Base-by-base conservation (phyloP, 169 alveolate species). In the Cystoisospora suis region DNA sequence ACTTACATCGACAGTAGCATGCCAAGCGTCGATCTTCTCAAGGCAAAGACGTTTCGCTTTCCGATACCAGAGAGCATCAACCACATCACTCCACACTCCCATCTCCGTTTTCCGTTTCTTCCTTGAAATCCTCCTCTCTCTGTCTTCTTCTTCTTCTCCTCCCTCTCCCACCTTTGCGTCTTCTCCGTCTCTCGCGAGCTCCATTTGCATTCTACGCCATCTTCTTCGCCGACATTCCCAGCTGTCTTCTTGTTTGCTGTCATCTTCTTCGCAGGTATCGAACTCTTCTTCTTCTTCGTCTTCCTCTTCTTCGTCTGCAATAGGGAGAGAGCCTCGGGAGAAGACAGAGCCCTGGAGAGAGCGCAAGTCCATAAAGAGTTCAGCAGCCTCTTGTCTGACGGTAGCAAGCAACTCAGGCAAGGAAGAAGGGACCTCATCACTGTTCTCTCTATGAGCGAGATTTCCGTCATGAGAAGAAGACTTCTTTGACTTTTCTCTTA, bases 21-120 rank as follows among this genome's bases (percentile, higher is more conserved):
- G 83, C 83, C 83, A 72, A 15, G 83, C 83, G 53, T 72, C 83
- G 0, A 56, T 53, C 3, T 34, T 72, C 32, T 72, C 83, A 27
- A 72, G 83, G 32, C 83, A 72, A 7, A 34, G 56, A 29, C 56
- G 83, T 9, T 53, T 20, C 23, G 58, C 45, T 72, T 40, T 34
- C 45, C 56, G 6, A 46, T 53, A 6, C 83, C 83, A 72, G 12
- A 34, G 20, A 29, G 83, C 83, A 34, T 72, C 83, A 34, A 72
- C 83, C 6, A 15, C 32, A 29, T 72, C 83, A 3, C 34, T 6
- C 83, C 83, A 72, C 3, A 72, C 56, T 27, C 83, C 12, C 83
- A 32, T 72, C 83, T 5, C 29, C 32, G 83, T 6, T 1, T 17
- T 7, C 77, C 40, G 20, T 9, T 53, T 53, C 61, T 20, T 53